A percentile compares a stretch with the other conserved stretches of the same genome.
Conservation (phyloP, 2,329 filamentous ascomycete genomes). For the Ramularia endophylla region DNA sequence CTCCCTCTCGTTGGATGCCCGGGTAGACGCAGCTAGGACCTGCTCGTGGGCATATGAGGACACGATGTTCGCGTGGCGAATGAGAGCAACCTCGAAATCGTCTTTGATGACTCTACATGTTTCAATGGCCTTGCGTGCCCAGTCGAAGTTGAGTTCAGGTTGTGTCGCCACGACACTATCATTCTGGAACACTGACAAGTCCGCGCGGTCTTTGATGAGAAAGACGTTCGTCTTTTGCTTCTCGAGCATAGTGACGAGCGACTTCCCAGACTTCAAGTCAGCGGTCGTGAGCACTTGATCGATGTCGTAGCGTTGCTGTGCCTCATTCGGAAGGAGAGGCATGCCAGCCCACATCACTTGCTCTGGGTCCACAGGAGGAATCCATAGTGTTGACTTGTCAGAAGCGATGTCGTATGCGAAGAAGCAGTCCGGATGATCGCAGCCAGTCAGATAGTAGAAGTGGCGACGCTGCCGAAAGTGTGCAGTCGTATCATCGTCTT, state of each 20-base stretch:
- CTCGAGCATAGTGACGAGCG: constrained; percentile 43
- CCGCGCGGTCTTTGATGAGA: constrained; percentile 70
- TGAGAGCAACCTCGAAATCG: constrained; percentile 73
- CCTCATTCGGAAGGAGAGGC: constrained; percentile 70
- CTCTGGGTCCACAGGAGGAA: constrained; percentile 82
- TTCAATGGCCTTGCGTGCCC: constrained; percentile 64
- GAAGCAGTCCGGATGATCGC: constrained; percentile 71
- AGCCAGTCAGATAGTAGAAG: constrained; percentile 95
- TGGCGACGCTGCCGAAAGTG: constrained; percentile 67
- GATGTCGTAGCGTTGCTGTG: constrained; percentile 50
- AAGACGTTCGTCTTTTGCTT: constrained; percentile 51
- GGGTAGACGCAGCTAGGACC: constrained; percentile 58
- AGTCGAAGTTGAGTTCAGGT: constrained; percentile 53
- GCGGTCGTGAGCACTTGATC: constrained; percentile 52
- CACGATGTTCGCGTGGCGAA: constrained; percentile 75
- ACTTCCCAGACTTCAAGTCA: constrained; percentile 69
- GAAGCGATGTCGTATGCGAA: constrained; percentile 75
- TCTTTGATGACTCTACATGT: constrained; percentile 76
- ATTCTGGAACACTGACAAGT: constrained; percentile 38
- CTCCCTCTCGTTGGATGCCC: constrained; percentile 70
- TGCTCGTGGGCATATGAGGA: constrained; percentile 71
- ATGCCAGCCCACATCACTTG: constrained; percentile 96
- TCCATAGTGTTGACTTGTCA: constrained; percentile 76
- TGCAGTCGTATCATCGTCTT: constrained; percentile 76
- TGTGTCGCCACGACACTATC: constrained; percentile 63